A percentile compares a stretch with the other conserved stretches of the same genome.
Evolutionary conservation across 2,329 filamentous ascomycete genomes (phyloP).

Genomic region (Aspergillus viridinutans): DNA sequence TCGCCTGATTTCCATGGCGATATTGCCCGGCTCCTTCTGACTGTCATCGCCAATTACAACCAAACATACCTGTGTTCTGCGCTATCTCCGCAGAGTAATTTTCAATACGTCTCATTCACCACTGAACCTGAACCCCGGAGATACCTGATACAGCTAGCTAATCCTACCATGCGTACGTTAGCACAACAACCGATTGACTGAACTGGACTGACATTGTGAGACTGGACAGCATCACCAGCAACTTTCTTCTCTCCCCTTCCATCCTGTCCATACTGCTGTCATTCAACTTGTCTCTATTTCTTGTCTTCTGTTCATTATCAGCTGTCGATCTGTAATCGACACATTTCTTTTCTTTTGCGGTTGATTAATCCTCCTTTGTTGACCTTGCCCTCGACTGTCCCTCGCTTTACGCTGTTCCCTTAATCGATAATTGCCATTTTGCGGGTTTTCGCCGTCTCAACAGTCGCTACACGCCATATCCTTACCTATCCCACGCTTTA

Average conservation of each 20-base stretch:
- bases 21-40: not conserved
- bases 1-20: conserved; percentile 1
- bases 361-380: not conserved
- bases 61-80: no score
- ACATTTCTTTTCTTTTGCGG: not conserved
- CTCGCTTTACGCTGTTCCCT: not conserved
- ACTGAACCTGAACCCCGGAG: not conserved
- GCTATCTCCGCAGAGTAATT: not conserved
- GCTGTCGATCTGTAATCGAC: not conserved
- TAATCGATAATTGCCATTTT: not conserved
- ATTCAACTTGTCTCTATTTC: not conserved
- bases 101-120: not conserved
- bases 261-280: not conserved
- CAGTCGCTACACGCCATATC: not conserved
- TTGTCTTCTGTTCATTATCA: not conserved
- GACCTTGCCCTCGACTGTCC: not conserved
- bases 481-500: not conserved
- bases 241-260: not conserved
- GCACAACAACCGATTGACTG: not conserved
- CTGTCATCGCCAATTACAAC: no score
- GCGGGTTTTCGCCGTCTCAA: not conserved
- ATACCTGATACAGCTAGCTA: not conserved
- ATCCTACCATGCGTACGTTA: not conserved
- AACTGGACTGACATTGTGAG: not conserved
- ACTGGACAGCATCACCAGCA: not conserved